A percentile compares a stretch with the other conserved stretches of the same genome.
phyloP scores from a whole-genome alignment of 2,329 filamentous ascomycete genomes.

The Cyphellophora europaea region DNA sequence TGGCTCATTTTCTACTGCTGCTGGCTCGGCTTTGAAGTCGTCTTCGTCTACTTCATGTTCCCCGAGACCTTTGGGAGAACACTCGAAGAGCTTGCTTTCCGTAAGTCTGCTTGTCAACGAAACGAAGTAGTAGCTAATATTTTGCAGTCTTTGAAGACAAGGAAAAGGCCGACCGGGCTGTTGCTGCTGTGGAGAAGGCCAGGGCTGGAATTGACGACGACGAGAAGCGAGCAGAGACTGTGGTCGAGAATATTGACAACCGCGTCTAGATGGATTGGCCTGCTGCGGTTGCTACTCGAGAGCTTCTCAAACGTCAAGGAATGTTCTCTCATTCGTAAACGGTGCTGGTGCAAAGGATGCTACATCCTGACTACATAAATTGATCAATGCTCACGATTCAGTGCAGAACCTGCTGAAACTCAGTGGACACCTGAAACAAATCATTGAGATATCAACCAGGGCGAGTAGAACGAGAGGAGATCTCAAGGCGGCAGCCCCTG shows the following conservation, averaged over 20 bases:
- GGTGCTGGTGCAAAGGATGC: no score
- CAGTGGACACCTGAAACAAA: no score
- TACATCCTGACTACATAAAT: no score
- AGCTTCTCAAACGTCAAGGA: no score
- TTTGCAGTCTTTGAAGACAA: constrained; percentile 28
- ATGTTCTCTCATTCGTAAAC: no score
- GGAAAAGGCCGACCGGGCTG: constrained; percentile 25
- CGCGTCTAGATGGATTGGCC: no score
- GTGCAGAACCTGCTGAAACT: no score
- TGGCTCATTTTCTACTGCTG: constrained; percentile 35
- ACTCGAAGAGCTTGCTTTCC: constrained; percentile 38
- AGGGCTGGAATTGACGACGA: constrained; percentile 1
- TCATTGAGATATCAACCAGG: no score
- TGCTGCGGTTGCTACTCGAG: no score
- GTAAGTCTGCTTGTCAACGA: constrained; percentile 9
- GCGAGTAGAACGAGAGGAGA: no score
- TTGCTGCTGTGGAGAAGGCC: constrained; percentile 27
- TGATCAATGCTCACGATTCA: no score
- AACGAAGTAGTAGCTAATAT: neutral
- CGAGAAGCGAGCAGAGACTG: constrained; percentile 1
- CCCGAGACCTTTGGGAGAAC: constrained; percentile 34
- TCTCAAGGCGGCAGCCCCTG: no score
- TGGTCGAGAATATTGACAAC: neutral
- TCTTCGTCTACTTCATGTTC: constrained; percentile 36
- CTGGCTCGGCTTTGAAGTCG: constrained; percentile 32